phyloP scores from a whole-genome alignment of 805 yeast species.

The Diddensiella santjacobensis region DNA sequence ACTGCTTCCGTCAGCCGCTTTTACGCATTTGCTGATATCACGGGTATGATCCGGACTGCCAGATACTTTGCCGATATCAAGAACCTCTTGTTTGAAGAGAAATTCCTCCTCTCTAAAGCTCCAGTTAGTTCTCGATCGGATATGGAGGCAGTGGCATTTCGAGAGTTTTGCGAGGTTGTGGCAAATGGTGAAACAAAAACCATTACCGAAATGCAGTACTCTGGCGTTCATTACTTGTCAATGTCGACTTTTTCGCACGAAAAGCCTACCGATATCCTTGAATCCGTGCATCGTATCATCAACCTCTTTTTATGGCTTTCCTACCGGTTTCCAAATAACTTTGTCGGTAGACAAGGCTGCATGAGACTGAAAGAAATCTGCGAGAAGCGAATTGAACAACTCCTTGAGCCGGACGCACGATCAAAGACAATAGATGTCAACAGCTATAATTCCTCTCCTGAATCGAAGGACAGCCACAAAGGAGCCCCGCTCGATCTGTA shows the following conservation, averaged over 20 bases:
- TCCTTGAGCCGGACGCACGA: background rate
- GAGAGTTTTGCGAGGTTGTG: slow-evolving; percentile 50
- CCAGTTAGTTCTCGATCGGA: slow-evolving; percentile 47
- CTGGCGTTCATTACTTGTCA: slow-evolving; percentile 16
- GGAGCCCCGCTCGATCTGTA: too few relatives aligned
- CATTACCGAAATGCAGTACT: slow-evolving; percentile 47
- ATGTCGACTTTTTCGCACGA: slow-evolving; percentile 1
- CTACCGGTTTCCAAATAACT: slow-evolving; percentile 78
- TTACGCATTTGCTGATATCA: slow-evolving; percentile 40
- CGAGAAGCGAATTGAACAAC: slow-evolving; percentile 51
- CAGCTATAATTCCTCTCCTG: background rate
- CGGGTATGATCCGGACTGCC: slow-evolving; percentile 40
- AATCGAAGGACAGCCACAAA: too few relatives aligned
- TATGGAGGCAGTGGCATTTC: slow-evolving; percentile 43
- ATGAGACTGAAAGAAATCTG: slow-evolving; percentile 62
- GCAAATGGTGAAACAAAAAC: slow-evolving; percentile 51
- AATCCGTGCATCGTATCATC: slow-evolving; percentile 63
- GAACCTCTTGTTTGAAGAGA: slow-evolving; percentile 52
- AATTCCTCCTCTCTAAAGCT: slow-evolving; percentile 54
- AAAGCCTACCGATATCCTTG: slow-evolving; percentile 38
- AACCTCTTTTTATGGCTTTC: slow-evolving; percentile 79
- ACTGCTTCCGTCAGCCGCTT: slow-evolving; percentile 34
- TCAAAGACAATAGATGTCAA: background rate
- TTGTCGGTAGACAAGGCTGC: slow-evolving; percentile 75
- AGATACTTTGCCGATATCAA: slow-evolving; percentile 42